phyloP scores from a whole-genome alignment of 2,329 filamentous ascomycete genomes.

The Aspergillus felis region DNA sequence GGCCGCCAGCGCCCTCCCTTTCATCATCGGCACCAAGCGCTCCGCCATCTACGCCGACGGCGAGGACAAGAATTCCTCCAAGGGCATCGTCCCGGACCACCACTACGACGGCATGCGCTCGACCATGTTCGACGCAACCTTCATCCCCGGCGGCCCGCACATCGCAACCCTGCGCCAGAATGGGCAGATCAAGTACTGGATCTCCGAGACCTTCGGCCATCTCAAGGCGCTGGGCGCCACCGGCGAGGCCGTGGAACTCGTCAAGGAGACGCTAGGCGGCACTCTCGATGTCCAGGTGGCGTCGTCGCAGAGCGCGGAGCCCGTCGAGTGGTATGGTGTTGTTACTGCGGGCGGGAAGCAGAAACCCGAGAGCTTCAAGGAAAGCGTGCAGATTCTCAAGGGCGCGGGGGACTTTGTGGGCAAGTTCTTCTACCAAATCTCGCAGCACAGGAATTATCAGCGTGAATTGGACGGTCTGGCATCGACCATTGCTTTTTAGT shows the following conservation, averaged over 20 bases:
- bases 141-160: slow-evolving; percentile 67
- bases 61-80: slow-evolving; percentile 42
- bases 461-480: slow-evolving; percentile 69
- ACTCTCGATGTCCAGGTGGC: slow-evolving; percentile 49
- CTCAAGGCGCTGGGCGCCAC: slow-evolving; percentile 57
- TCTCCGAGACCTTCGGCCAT: slow-evolving; percentile 67
- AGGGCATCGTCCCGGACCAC: slow-evolving; percentile 61
- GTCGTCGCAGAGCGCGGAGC: slow-evolving; percentile 47
- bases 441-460: slow-evolving; percentile 69
- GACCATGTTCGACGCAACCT: slow-evolving; percentile 73
- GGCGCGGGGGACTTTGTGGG: slow-evolving; percentile 66
- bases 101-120: slow-evolving; percentile 76
- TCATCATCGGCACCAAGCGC: slow-evolving; percentile 68
- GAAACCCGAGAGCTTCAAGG: slow-evolving; percentile 56
- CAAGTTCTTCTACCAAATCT: slow-evolving; percentile 65
- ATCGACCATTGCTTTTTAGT: slow-evolving; percentile 65
- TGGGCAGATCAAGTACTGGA: slow-evolving; percentile 70
- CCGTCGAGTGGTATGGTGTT: slow-evolving; percentile 68
- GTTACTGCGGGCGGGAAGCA: slow-evolving; percentile 59
- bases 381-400: slow-evolving; percentile 61
- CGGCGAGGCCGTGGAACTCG: slow-evolving; percentile 65
- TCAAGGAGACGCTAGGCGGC: slow-evolving; percentile 45
- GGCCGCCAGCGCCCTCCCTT: slow-evolving; percentile 61
- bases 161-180: slow-evolving; percentile 62
- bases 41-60: slow-evolving; percentile 62